Evolutionary conservation across 257 asterid genomes (phyloP).

Genomic region (Penstemon newberryi): DNA sequence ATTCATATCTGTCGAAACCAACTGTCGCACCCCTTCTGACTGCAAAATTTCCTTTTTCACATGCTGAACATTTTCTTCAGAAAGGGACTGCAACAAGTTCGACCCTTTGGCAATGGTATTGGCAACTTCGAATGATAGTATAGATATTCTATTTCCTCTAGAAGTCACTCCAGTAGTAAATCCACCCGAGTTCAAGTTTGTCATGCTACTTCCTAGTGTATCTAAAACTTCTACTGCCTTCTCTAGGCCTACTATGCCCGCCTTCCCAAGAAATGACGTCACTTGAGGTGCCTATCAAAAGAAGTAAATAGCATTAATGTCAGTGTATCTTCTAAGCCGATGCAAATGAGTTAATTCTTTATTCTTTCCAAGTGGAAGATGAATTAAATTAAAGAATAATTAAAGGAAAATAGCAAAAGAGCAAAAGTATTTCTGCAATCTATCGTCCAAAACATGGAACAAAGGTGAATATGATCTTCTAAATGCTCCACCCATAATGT

Average conservation of each 20-base stretch:
- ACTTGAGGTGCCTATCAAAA: slow-evolving; percentile 68
- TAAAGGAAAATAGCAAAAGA: slow-evolving; percentile 7
- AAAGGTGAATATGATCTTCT: not conserved
- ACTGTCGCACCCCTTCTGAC: slow-evolving; percentile 74
- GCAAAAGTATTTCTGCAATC: not conserved
- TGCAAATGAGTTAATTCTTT: slow-evolving; percentile 15
- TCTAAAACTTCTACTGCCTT: slow-evolving; percentile 97
- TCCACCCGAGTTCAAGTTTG: slow-evolving; percentile 87
- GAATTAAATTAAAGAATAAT: not conserved
- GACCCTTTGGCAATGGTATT: slow-evolving; percentile 93
- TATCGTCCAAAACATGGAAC: slow-evolving; percentile 8
- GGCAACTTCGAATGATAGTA: slow-evolving; percentile 95
- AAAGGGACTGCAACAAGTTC: slow-evolving; percentile 77
- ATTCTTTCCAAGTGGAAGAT: not conserved
- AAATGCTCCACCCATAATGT: not conserved
- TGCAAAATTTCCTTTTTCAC: slow-evolving; percentile 78
- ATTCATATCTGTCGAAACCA: slow-evolving; percentile 83
- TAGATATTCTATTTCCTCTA: slow-evolving; percentile 73
- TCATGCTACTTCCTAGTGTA: slow-evolving; percentile 97
- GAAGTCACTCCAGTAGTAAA: slow-evolving; percentile 67
- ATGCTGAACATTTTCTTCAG: slow-evolving; percentile 66
- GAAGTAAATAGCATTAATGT: slow-evolving; percentile 23
- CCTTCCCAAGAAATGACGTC: slow-evolving; percentile 95
- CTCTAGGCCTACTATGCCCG: slow-evolving; percentile 82
- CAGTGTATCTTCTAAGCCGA: slow-evolving; percentile 6